These are phyloP conservation scores for Ophiobolus disseminans DNA, from an alignment of 2,329 filamentous ascomycete species.

Conservation along the genomic window DNA sequence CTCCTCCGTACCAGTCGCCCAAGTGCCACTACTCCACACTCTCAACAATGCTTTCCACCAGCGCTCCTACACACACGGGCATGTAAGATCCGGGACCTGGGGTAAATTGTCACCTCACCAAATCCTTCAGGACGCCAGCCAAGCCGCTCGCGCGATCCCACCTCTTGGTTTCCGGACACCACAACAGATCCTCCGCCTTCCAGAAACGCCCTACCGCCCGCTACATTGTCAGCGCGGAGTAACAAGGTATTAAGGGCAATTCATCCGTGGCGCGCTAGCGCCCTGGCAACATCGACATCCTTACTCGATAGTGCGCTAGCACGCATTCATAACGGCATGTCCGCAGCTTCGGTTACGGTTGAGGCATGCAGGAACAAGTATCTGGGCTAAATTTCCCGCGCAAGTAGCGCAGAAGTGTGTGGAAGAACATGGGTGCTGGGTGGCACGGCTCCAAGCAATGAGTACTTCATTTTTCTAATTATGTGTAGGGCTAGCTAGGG, in stretches of 20 bases:
- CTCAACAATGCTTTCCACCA: slow-evolving; percentile 1
- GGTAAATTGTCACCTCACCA: neutral
- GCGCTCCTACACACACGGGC: neutral
- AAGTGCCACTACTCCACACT: neutral
- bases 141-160: neutral
- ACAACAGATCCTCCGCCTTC: slow-evolving; percentile 6
- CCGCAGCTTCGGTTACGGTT: neutral
- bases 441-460: too few species aligned
- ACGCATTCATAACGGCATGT: neutral
- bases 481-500: too few species aligned
- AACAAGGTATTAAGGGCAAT: neutral
- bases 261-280: neutral
- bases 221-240: slow-evolving; percentile 9
- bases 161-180: neutral
- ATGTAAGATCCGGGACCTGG: neutral
- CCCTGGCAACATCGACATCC: neutral
- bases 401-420: too few species aligned
- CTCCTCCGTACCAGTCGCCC: slow-evolving; percentile 7
- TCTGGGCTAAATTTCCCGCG: too few species aligned
- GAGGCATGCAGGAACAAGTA: neutral
- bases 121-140: neutral
- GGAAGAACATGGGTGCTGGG: too few species aligned
- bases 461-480: too few species aligned
- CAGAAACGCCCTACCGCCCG: slow-evolving; percentile 2
- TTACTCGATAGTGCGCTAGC: neutral